phyloP scores from a whole-genome alignment of 306 rosid species.

The Castanopsis chinensis region DNA sequence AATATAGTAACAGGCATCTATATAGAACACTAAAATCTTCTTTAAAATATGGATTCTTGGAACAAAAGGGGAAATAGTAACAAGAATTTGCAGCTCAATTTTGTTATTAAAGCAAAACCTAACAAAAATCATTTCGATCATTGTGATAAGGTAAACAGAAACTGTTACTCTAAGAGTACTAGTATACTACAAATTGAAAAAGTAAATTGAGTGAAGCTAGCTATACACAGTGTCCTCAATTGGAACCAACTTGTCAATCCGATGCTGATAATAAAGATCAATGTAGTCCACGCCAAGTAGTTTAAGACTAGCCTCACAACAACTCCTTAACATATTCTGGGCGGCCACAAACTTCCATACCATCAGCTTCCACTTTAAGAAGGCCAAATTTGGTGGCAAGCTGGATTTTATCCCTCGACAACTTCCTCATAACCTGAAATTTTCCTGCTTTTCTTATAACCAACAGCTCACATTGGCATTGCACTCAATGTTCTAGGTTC shows the following conservation, averaged over 20 bases:
- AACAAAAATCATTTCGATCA: no score
- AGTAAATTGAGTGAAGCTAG: no score
- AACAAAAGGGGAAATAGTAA: no score
- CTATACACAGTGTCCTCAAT: conserved; percentile 67
- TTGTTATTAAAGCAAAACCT: not conserved
- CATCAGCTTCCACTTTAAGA: conserved; percentile 6
- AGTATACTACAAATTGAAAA: no score
- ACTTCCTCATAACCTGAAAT: conserved; percentile 63
- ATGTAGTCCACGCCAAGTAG: conserved; percentile 44
- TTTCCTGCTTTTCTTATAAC: not conserved
- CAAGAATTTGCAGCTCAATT: no score
- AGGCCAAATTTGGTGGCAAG: conserved; percentile 75
- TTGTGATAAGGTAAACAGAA: not conserved
- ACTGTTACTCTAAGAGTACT: not conserved
- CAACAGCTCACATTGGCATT: not conserved
- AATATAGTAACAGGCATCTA: no score
- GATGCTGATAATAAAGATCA: conserved; percentile 62
- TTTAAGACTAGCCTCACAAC: conserved; percentile 71
- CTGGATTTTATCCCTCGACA: conserved; percentile 63
- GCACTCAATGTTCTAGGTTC: no score
- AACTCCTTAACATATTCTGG: conserved; percentile 53
- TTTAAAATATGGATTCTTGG: no score
- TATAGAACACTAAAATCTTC: no score
- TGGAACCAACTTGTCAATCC: conserved; percentile 58
- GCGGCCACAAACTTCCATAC: conserved; percentile 39